Base-by-base conservation (phyloP, 1,284 basidiomycete genomes). In the Ceratobasidium sp. region DNA sequence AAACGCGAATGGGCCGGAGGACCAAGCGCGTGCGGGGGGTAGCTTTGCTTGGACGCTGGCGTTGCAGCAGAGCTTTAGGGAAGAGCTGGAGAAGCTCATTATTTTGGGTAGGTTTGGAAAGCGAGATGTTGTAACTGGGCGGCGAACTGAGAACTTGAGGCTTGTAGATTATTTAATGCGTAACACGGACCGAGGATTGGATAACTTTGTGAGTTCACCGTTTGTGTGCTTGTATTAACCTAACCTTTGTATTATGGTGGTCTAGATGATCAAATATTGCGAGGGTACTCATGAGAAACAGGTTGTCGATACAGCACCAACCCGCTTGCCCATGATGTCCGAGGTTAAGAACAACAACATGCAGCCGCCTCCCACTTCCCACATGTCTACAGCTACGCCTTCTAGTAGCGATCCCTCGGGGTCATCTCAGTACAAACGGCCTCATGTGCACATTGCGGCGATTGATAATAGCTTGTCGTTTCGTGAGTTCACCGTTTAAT, bases 381-480 rank as follows among this genome's bases (percentile, higher is more conserved):
- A 80, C 50, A 38, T 42, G 46, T 48, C 71, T 12, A 33, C 12
- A 17, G 20, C 17, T 33, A 78, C 81, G 48, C 13, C 13, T 54
- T 54, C 59, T 28, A 59, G 17, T n/a, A 40, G 46, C 33, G 46
- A 54, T n/a, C 28, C 70, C 33, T 62, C 70, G 56, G 80, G 83
- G 74, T 65, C 82, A 10, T 81, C 83, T 12, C 86, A 85, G 79
- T 85, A 82, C 13, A 83, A 83, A 38, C 83, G 84, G 67, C 86
- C 87, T 10, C 87, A 87, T 76, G 91, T 94, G 42, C 94, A 95
- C 82, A 93, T 96, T 65, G 94, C 94, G 74, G 96, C 96, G 12
- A 97, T 97, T 79, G 96, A 97, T 83, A 97, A 97, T 83, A 96
- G 94, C 0, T 89, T 98, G 38, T 95, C 94, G 0, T 98, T 97